Evolutionary conservation across 805 yeast genomes (phyloP).

Genomic region (Yarrowia sp.): DNA sequence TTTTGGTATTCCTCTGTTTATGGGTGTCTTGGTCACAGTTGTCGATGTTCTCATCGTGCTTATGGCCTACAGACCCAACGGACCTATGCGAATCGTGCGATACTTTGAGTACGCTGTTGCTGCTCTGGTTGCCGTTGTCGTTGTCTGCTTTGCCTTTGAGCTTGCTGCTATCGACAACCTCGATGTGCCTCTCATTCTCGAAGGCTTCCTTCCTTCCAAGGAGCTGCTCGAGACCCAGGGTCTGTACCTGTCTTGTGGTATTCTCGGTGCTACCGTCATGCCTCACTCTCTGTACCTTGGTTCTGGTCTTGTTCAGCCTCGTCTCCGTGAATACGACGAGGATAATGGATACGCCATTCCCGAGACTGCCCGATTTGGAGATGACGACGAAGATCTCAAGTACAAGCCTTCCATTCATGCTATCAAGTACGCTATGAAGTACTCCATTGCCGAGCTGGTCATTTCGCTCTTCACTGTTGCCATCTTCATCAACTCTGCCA

Average conservation of each 20-base stretch:
- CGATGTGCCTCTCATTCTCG: constrained; percentile 50
- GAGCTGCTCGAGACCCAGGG: constrained; percentile 62
- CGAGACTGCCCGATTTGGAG: constrained; percentile 30
- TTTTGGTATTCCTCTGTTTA: constrained; percentile 66
- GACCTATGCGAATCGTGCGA: constrained; percentile 70
- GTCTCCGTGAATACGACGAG: constrained; percentile 71
- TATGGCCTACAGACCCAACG: constrained; percentile 74
- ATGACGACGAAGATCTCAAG: constrained; percentile 29
- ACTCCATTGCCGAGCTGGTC: constrained; percentile 77
- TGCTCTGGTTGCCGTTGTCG: constrained; percentile 66
- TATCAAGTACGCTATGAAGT: constrained; percentile 72
- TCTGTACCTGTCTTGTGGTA: constrained; percentile 72
- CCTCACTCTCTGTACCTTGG: constrained; percentile 87
- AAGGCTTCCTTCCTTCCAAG: constrained; percentile 71
- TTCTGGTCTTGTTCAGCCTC: constrained; percentile 81
- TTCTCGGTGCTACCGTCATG: constrained; percentile 93
- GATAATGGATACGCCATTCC: constrained; percentile 47
- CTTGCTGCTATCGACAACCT: constrained; percentile 50
- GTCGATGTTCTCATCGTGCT: constrained; percentile 76
- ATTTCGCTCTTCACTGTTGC: constrained; percentile 84
- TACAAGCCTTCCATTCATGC: constrained; percentile 79
- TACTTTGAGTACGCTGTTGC: constrained; percentile 76
- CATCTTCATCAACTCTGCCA: constrained; percentile 87
- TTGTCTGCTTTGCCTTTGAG: constrained; percentile 70
- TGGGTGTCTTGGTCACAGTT: constrained; percentile 77